These are phyloP conservation scores for Sporormia fimetaria DNA, from an alignment of 495 filamentous ascomycete species.

Conservation along the genomic window DNA sequence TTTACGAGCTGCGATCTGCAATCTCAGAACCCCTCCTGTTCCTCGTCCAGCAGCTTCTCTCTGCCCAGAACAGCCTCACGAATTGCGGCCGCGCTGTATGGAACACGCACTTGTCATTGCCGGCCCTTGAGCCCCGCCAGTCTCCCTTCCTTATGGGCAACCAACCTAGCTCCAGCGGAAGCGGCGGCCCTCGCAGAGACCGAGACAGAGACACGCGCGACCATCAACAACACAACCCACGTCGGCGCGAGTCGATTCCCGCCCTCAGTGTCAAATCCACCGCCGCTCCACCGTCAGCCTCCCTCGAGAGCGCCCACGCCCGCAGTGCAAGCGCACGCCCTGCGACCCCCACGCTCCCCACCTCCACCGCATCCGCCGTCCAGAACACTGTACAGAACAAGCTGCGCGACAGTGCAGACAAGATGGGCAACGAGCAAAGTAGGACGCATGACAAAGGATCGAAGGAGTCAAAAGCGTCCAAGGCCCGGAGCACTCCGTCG, in stretches of 20 bases:
- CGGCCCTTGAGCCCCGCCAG: too few relatives aligned
- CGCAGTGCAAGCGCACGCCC: conserved; percentile 8
- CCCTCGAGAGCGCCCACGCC: conserved; percentile 25
- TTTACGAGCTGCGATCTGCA: too few relatives aligned
- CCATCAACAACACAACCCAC: conserved; percentile 19
- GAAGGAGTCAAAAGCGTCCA: background rate
- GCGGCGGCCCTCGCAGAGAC: background rate
- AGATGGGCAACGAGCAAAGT: conserved; percentile 25
- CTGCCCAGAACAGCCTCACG: too few relatives aligned
- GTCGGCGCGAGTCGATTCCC: conserved; percentile 28
- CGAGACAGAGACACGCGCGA: background rate
- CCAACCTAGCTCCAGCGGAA: too few relatives aligned
- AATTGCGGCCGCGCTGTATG: too few relatives aligned
- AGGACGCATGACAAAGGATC: background rate
- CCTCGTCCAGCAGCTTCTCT: too few relatives aligned
- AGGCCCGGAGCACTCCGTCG: background rate
- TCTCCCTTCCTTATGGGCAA: too few relatives aligned
- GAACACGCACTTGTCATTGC: too few relatives aligned
- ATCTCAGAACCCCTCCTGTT: too few relatives aligned
- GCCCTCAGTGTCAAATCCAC: conserved; percentile 27
- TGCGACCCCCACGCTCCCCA: conserved; percentile 19
- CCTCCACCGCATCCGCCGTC: conserved; percentile 8
- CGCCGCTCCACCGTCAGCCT: conserved; percentile 29
- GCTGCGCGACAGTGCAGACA: conserved; percentile 10
- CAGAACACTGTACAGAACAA: background rate